phyloP scores from a whole-genome alignment of 768 basidiomycete genomes.

The Xanthoconium purpureum region DNA sequence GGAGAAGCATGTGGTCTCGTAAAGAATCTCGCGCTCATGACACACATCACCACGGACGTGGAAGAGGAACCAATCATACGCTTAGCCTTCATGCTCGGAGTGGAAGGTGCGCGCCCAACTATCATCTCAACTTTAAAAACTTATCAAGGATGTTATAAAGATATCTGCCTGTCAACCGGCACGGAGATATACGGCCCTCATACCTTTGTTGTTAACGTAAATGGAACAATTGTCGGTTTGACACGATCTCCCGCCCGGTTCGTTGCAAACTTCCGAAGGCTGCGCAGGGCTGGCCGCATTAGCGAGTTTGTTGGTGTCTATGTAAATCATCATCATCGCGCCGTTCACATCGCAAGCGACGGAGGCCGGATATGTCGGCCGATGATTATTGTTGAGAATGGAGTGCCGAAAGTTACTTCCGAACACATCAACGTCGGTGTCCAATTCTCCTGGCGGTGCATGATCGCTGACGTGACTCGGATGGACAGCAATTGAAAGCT shows the following conservation, averaged over 20 bases:
- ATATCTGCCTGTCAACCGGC: slow-evolving; percentile 89
- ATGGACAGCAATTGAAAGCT: slow-evolving; percentile 69
- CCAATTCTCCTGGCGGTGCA: background rate
- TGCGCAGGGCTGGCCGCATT: slow-evolving; percentile 86
- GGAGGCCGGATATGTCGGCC: slow-evolving; percentile 98
- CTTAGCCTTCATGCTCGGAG: slow-evolving; percentile 91
- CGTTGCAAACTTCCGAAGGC: slow-evolving; percentile 85
- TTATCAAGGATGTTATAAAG: slow-evolving; percentile 38
- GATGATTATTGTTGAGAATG: slow-evolving; percentile 92
- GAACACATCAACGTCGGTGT: slow-evolving; percentile 70
- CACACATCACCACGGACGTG: slow-evolving; percentile 98
- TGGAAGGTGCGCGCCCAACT: slow-evolving; percentile 66
- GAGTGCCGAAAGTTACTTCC: slow-evolving; percentile 67
- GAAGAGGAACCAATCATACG: slow-evolving; percentile 92
- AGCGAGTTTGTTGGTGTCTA: slow-evolving; percentile 98
- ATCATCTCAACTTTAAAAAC: slow-evolving; percentile 9
- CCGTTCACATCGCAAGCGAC: slow-evolving; percentile 95
- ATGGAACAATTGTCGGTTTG: slow-evolving; percentile 92
- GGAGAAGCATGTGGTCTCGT: slow-evolving; percentile 99
- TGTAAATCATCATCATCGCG: slow-evolving; percentile 91
- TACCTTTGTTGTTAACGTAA: slow-evolving; percentile 94
- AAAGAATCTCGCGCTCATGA: slow-evolving; percentile 98
- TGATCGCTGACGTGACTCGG: slow-evolving; percentile 7
- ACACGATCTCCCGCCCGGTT: slow-evolving; percentile 84
- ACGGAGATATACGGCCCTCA: slow-evolving; percentile 93